Conservation (phyloP, 768 basidiomycete genomes). For the Chalciporus piperatus region DNA sequence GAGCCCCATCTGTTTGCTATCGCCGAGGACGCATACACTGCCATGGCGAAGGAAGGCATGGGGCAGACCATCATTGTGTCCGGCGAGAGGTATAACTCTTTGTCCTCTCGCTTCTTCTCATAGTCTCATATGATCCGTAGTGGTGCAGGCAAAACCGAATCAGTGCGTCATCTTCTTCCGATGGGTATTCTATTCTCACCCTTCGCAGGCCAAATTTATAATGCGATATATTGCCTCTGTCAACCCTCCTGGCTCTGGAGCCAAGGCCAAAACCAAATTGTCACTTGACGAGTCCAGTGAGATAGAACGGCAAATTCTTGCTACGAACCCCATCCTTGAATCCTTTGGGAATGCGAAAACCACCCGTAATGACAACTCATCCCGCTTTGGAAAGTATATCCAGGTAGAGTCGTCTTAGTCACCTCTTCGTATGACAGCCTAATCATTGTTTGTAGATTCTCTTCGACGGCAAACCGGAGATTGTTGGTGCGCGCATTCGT, state of each 20-base stretch:
- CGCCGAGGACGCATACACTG: conserved; percentile 97
- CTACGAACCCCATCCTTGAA: conserved; percentile 99
- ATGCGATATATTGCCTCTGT: conserved; percentile 99
- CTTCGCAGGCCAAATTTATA: conserved; percentile 87
- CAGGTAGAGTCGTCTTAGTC: conserved; percentile 49
- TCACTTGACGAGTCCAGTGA: conserved; percentile 87
- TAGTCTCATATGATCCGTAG: conserved; percentile 40
- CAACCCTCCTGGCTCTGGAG: conserved; percentile 69
- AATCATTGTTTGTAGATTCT: conserved; percentile 63
- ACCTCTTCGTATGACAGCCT: neutral
- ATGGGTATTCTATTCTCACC: conserved; percentile 3
- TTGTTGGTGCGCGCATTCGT: conserved; percentile 97
- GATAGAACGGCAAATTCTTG: conserved; percentile 95
- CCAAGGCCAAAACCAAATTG: conserved; percentile 64
- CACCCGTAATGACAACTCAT: conserved; percentile 98
- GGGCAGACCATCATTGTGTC: conserved; percentile 99
- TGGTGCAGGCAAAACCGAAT: conserved; percentile 99
- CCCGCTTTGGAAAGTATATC: conserved; percentile 98
- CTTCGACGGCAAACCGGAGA: conserved; percentile 93
- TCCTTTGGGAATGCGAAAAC: conserved; percentile 99
- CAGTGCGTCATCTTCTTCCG: conserved; percentile 46
- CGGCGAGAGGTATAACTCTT: conserved; percentile 78
- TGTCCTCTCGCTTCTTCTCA: neutral
- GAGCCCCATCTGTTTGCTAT: conserved; percentile 99
- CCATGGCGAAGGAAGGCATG: conserved; percentile 90